phyloP scores from a whole-genome alignment of 208 protist species.

The Angomonas deanei region DNA sequence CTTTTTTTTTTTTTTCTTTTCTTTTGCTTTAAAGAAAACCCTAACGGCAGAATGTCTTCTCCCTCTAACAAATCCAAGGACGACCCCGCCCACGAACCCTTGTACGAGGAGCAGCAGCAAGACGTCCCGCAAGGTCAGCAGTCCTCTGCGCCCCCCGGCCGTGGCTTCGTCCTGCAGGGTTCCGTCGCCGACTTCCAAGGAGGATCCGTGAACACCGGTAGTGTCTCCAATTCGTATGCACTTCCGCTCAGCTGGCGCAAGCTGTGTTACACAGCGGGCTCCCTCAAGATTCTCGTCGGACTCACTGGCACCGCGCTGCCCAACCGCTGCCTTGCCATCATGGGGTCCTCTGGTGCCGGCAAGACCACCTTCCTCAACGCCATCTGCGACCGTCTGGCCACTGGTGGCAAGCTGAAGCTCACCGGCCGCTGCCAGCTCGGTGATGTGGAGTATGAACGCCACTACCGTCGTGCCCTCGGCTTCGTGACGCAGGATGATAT shows the following conservation, averaged over 20 bases:
- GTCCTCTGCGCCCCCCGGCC: constrained; percentile 8
- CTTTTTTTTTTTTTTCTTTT: neutral
- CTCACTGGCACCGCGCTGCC: constrained; percentile 74
- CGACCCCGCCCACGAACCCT: neutral
- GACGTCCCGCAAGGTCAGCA: neutral
- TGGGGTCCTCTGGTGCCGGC: constrained; percentile 78
- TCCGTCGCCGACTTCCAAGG: constrained; percentile 48
- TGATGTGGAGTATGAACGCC: constrained; percentile 45
- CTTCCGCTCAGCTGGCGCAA: constrained; percentile 74
- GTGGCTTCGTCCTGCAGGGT: constrained; percentile 25
- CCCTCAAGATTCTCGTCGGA: constrained; percentile 42
- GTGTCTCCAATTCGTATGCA: constrained; percentile 25
- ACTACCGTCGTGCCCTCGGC: constrained; percentile 57
- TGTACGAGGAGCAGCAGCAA: neutral
- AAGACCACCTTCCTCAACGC: constrained; percentile 89
- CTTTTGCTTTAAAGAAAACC: neutral
- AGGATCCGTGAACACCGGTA: constrained; percentile 20
- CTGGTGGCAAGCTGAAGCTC: constrained; percentile 27
- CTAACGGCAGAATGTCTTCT: neutral
- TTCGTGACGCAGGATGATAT: constrained; percentile 86
- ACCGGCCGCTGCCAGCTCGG: constrained; percentile 55
- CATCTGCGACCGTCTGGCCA: constrained; percentile 58
- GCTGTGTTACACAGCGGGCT: constrained; percentile 50
- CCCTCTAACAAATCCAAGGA: neutral
- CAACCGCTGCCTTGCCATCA: constrained; percentile 68